Evolutionary conservation across 139 green algal genomes (phyloP), one percentile per base, ranked within the genome.

Genomic region (Chlorella vulgaris): DNA sequence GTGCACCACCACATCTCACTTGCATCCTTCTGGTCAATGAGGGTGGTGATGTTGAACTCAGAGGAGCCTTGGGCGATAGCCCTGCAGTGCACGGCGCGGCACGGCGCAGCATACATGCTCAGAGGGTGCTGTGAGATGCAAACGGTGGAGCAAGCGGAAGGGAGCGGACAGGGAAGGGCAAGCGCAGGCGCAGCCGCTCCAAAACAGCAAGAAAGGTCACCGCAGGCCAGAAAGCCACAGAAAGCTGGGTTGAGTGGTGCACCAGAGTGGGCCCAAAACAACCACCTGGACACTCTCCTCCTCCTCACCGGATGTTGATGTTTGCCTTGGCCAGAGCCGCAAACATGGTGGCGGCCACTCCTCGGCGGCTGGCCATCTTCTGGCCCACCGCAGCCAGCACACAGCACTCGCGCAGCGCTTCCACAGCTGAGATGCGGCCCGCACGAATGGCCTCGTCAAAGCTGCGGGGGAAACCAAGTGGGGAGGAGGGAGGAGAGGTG

Each of bases 41-140:
- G 87, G 43, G 97, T 90, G 19, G 96, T 99, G 90, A 99, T 98
- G 91, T 99, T 99, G 95, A 98, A 99, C 91, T 99, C 96, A 2
- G 86, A 94, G 67, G 85, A 94, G 61, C 96, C 96, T 91, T 91
- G 90, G 33, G 91, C 91, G 15, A 95, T 93, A 74, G 92, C 92
- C 87, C 93, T 95, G 69, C 60, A 84, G n/a, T n/a, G n/a, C n/a
- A n/a, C n/a, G n/a, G n/a, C n/a, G n/a, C n/a, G n/a, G n/a, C n/a
- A n/a, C n/a, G n/a, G n/a, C n/a, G n/a, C n/a, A n/a, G n/a, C n/a
- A n/a, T n/a, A n/a, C n/a, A n/a, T n/a, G n/a, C n/a, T n/a, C n/a
- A n/a, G n/a, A n/a, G n/a, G n/a, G n/a, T n/a, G n/a, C n/a, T n/a
- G n/a, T n/a, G n/a, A n/a, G n/a, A n/a, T n/a, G n/a, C n/a, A n/a